Base-by-base conservation (phyloP, 2,329 filamentous ascomycete species). In the Leptosphaerulina australis region DNA sequence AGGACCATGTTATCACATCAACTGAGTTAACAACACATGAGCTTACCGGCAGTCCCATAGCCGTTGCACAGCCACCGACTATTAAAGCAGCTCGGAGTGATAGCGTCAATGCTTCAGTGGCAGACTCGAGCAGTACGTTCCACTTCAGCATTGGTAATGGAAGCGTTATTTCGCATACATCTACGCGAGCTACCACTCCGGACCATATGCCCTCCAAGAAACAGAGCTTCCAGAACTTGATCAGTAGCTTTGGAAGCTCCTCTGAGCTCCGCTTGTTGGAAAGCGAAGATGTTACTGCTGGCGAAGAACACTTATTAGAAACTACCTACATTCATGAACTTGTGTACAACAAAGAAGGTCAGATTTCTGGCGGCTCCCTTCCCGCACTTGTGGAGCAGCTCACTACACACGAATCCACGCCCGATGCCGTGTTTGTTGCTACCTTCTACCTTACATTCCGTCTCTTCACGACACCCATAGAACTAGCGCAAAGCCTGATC, bases 391-490 rank as follows among this genome's bases (percentile, higher is more conserved):
- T 99, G n/a, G 94, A 99, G 77, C 87, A 91, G 56, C 83, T 99
- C 31, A 97, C 94, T 0, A 91, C 90, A 0, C 91, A 96, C 69
- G 91, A 97, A 70, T 89, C 91, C 0, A 96, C 93, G 0, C 94
- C 94, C 0, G 93, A 97, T 68, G 85, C 90, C 14, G 84, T 90
- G 66, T 97, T 97, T 63, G 90, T 96, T 31, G 92, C 91, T 2
- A 91, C 94, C 0, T 97, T 99, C 69, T 97, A 95, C 69, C 85
- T 97, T 21, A 99, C 94, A 0, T 99, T 99, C 77, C 85, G 94
- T 43, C 83, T 96, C 9, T 99, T 99, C 69, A 91, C 91, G 56
- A 88, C 88, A 0, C 91, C 94, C 0, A 70, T 82, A 5, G 85
- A 90, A 53, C 83, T 99, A 55, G 88, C 92, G 0, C 83, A 91